Conservation (phyloP, 2,329 filamentous ascomycete genomes). For the Exutisphaerella laricina region DNA sequence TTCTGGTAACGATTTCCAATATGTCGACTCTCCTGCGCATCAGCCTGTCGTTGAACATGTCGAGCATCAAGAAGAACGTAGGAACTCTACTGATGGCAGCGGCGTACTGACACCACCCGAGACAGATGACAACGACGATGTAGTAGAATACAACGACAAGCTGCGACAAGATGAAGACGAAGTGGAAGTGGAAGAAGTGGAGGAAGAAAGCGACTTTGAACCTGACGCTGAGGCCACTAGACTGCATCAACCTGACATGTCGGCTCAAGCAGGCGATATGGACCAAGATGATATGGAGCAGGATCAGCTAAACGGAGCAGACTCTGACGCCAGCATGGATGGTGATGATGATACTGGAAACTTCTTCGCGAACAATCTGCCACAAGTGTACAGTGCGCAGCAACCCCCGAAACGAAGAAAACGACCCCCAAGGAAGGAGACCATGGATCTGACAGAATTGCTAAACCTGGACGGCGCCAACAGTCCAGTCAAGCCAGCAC, state of each 20-base stretch:
- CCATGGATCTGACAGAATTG: slow-evolving; percentile 26
- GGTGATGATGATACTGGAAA: slow-evolving; percentile 24
- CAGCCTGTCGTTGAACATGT: slow-evolving; percentile 5
- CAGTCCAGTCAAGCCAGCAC: slow-evolving; percentile 22
- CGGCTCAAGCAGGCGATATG: slow-evolving; percentile 13
- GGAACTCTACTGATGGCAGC: slow-evolving; percentile 22
- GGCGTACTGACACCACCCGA: slow-evolving; percentile 33
- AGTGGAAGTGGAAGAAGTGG: slow-evolving; percentile 12
- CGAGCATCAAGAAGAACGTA: slow-evolving; percentile 8
- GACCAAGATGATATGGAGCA: slow-evolving; percentile 10
- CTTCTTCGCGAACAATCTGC: slow-evolving; percentile 29
- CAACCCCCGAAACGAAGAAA: slow-evolving; percentile 9
- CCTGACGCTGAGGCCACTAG: slow-evolving; percentile 28
- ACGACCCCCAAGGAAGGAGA: slow-evolving; percentile 17
- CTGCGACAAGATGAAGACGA: slow-evolving; percentile 11
- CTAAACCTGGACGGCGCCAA: slow-evolving; percentile 18
- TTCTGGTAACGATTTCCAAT: slow-evolving; percentile 35
- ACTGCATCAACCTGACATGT: slow-evolving; percentile 14
- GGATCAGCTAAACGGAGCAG: slow-evolving; percentile 7
- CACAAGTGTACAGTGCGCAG: slow-evolving; percentile 17
- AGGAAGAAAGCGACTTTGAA: slow-evolving; percentile 21
- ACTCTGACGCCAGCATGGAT: slow-evolving; percentile 1
- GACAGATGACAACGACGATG: slow-evolving; percentile 25
- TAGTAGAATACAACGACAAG: neutral
- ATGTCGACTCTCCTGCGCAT: slow-evolving; percentile 35